Percentiles rank a stretch among this genome's conserved stretches.
Evolutionary conservation across 164 flowering plant genomes (phyloP).

Genomic region (Umbilicus rupestris): DNA sequence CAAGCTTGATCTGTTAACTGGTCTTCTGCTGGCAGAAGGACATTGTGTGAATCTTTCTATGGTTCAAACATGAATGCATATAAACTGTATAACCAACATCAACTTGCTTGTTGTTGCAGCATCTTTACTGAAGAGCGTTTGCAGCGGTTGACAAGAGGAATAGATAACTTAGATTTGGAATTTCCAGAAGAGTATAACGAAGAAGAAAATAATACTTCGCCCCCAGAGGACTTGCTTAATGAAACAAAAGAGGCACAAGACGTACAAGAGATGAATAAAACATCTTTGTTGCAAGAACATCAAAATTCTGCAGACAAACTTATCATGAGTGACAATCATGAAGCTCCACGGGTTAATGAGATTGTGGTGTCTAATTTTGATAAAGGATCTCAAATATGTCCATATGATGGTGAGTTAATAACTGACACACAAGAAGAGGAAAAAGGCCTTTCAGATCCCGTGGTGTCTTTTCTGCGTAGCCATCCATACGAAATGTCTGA

Average conservation of each 20-base stretch:
- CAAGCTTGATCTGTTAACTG: not conserved
- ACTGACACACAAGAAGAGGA: conserved; percentile 38
- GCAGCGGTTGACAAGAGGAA: conserved; percentile 59
- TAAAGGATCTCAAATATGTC: conserved; percentile 30
- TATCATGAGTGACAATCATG: conserved; percentile 13
- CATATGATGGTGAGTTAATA: conserved; percentile 21
- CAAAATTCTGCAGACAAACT: conserved; percentile 24
- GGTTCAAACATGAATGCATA: not conserved
- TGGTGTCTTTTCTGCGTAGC: conserved; percentile 52
- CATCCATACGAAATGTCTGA: conserved; percentile 83
- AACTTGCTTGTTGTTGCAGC: conserved; percentile 35
- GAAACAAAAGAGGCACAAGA: conserved; percentile 22
- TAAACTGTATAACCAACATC: conserved; percentile 10
- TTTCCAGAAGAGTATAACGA: conserved; percentile 15
- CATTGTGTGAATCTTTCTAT: not conserved
- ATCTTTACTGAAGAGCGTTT: conserved; percentile 91
- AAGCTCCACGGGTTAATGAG: conserved; percentile 21
- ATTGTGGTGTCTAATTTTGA: conserved; percentile 14
- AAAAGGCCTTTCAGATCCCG: conserved; percentile 45
- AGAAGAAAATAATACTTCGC: conserved; percentile 14
- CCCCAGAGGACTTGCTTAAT: conserved; percentile 20
- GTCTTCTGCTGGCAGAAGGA: not conserved
- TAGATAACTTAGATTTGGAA: conserved; percentile 44
- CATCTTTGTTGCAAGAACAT: conserved; percentile 21
- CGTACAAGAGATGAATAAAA: conserved; percentile 20